A percentile compares a stretch with the other conserved stretches of the same genome.
Evolutionary conservation across 495 filamentous ascomycete genomes (phyloP).

Genomic region (Aspergillus taichungensis): DNA sequence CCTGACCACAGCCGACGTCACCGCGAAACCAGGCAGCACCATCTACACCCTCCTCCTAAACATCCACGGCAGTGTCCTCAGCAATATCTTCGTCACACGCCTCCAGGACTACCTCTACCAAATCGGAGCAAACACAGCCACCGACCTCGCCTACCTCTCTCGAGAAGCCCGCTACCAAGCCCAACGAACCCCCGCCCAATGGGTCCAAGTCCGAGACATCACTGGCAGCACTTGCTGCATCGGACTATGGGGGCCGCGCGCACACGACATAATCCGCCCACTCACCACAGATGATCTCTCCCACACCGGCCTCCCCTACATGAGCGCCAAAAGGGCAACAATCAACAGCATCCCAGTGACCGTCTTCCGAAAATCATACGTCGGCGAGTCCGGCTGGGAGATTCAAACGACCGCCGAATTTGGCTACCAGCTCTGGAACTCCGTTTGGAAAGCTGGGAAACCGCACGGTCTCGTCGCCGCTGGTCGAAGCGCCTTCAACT

Average conservation of each 20-base stretch:
- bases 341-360: conserved; percentile 35
- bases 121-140: conserved; percentile 35
- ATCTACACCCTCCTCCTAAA: conserved; percentile 39
- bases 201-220: conserved; percentile 38
- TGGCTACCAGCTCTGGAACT: conserved; percentile 39
- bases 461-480: conserved; percentile 37
- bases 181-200: conserved; percentile 10
- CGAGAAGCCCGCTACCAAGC: conserved; percentile 31
- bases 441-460: conserved; percentile 34
- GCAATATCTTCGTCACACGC: conserved; percentile 33
- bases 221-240: conserved; percentile 43
- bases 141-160: conserved; percentile 34
- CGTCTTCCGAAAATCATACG: conserved; percentile 35
- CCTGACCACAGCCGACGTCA: conserved; percentile 35
- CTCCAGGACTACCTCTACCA: conserved; percentile 34
- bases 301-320: conserved; percentile 30
- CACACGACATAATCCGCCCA: conserved; percentile 25
- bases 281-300: conserved; percentile 32
- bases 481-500: conserved; percentile 39
- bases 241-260: conserved; percentile 43
- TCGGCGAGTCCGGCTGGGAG: conserved; percentile 45
- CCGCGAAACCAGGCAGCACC: conserved; percentile 26
- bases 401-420: conserved; percentile 40
- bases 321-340: conserved; percentile 24
- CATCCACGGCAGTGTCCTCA: conserved; percentile 29